Evolutionary conservation across 2,329 filamentous ascomycete genomes (phyloP).

Genomic region (Trichoderma guizhouense): DNA sequence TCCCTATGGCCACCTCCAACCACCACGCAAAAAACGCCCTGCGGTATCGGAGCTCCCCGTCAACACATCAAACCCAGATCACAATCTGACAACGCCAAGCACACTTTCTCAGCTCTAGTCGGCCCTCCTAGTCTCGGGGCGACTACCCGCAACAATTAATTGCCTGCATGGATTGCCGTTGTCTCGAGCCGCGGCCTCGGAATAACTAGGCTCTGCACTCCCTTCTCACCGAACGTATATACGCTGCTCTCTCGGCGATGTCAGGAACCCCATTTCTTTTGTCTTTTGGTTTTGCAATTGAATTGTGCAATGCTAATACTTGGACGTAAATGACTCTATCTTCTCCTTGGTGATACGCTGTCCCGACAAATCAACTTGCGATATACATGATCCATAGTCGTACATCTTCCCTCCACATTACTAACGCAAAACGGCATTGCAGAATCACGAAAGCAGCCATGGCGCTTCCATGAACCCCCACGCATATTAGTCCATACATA

Average conservation of each 20-base stretch:
- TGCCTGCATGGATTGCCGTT: background rate
- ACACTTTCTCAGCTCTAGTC: background rate
- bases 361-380: conserved; percentile 15
- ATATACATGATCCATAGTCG: conserved; percentile 13
- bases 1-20: background rate
- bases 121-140: background rate
- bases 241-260: background rate
- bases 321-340: conserved; percentile 3
- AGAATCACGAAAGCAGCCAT: background rate
- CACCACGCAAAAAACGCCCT: background rate
- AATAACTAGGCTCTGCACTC: background rate
- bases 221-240: conserved; percentile 14
- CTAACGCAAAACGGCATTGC: background rate
- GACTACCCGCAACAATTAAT: background rate
- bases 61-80: background rate
- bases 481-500: background rate
- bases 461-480: background rate
- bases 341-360: background rate
- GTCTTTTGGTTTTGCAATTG: background rate
- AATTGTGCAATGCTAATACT: background rate
- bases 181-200: background rate
- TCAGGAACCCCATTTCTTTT: background rate
- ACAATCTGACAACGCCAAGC: background rate
- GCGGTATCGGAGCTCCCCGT: background rate
- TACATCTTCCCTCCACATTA: background rate